A percentile compares a stretch with the other conserved stretches of the same genome.
Conservation (phyloP, 768 basidiomycete species). For the Tricholoma hemisulphureum region DNA sequence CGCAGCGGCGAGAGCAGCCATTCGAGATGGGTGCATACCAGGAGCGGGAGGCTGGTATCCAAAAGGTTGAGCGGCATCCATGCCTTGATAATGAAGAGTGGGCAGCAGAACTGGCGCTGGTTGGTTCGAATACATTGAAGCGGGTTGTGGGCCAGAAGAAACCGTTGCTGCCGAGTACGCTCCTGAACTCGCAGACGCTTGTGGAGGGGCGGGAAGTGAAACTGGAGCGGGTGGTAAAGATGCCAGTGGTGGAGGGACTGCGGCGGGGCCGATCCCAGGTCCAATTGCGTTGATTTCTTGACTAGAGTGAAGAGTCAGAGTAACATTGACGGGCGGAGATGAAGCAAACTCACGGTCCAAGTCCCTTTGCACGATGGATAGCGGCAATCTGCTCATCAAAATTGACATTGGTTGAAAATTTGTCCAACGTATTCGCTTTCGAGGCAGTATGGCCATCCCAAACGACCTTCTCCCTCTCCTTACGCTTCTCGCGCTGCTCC, state of each 20-base stretch:
- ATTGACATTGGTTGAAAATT: conserved; percentile 90
- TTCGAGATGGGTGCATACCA: conserved; percentile 67
- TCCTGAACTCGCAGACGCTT: conserved; percentile 40
- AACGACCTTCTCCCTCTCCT: conserved; percentile 91
- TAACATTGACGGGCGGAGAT: not conserved
- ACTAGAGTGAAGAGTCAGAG: conserved; percentile 29
- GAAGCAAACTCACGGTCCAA: conserved; percentile 66
- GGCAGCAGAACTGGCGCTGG: conserved; percentile 78
- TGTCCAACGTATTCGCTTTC: conserved; percentile 88
- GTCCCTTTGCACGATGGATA: conserved; percentile 89
- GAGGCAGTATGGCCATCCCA: conserved; percentile 99
- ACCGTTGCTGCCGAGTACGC: conserved; percentile 82
- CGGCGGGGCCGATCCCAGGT: conserved; percentile 82
- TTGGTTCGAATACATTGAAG: conserved; percentile 58
- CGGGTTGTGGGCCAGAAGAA: conserved; percentile 90
- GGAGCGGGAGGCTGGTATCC: conserved; percentile 70
- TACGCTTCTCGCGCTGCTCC: conserved; percentile 74
- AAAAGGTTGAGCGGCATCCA: conserved; percentile 74
- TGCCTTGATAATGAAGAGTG: conserved; percentile 81
- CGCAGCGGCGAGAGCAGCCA: conserved; percentile 58
- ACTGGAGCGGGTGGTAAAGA: conserved; percentile 66
- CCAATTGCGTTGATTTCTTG: conserved; percentile 81
- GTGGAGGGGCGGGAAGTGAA: conserved; percentile 72
- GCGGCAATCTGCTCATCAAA: conserved; percentile 98
- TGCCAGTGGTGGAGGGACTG: conserved; percentile 66